These are phyloP conservation scores for Pyrenophora teres DNA, from an alignment of 2,329 filamentous ascomycete species.

Conservation along the genomic window DNA sequence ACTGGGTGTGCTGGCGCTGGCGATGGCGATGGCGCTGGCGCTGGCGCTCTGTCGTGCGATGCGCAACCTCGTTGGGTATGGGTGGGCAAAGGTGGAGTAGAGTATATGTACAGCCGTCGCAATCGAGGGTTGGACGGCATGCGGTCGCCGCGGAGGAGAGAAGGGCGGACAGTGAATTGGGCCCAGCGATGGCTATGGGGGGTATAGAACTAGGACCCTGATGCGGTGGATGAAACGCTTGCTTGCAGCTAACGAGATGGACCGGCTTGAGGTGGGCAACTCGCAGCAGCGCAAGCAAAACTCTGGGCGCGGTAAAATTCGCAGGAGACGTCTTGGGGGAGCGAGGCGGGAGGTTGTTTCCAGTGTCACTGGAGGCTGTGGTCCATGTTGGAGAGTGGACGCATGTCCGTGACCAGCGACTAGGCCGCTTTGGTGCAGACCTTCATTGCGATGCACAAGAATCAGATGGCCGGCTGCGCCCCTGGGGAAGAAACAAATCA, in stretches of 20 bases:
- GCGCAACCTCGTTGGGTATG: slow-evolving; percentile 18
- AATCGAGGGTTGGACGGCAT: slow-evolving; percentile 13
- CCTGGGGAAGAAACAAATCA: too few relatives aligned
- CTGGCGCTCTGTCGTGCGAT: slow-evolving; percentile 14
- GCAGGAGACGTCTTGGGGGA: slow-evolving; percentile 1
- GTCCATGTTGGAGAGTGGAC: slow-evolving; percentile 13
- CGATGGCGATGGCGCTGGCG: slow-evolving; percentile 13
- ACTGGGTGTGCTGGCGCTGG: neutral
- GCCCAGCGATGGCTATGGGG: slow-evolving; percentile 12
- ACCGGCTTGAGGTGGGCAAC: slow-evolving; percentile 1
- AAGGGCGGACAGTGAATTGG: slow-evolving; percentile 11
- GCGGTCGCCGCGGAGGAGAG: slow-evolving; percentile 15
- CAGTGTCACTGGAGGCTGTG: slow-evolving; percentile 14
- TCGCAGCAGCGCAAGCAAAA: slow-evolving; percentile 9
- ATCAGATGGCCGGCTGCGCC: neutral
- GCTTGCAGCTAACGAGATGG: slow-evolving; percentile 18
- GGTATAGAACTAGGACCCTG: slow-evolving; percentile 27
- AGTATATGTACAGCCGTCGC: slow-evolving; percentile 16
- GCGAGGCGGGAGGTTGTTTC: slow-evolving; percentile 1
- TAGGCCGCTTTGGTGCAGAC: slow-evolving; percentile 10
- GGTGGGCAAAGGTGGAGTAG: slow-evolving; percentile 9
- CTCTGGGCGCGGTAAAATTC: slow-evolving; percentile 1
- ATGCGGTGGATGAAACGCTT: slow-evolving; percentile 34
- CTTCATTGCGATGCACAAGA: slow-evolving; percentile 12
- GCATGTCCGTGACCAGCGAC: slow-evolving; percentile 5